Evolutionary conservation across 2,329 filamentous ascomycete species (phyloP).

Genomic region (Fusarium sp.): DNA sequence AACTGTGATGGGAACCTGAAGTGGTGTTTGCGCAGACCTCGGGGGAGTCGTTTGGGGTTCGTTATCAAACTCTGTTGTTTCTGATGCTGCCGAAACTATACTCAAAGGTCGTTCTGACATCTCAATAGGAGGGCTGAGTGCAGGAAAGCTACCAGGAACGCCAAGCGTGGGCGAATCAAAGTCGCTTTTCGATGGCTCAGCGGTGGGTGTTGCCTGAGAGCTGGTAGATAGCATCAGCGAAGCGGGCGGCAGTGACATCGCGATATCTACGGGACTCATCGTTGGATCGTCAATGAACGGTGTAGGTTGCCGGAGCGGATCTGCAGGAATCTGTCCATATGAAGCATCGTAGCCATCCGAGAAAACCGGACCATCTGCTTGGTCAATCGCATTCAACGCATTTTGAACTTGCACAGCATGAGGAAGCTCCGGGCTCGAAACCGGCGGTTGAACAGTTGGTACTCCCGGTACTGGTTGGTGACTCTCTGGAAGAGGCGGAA

Average conservation of each 20-base stretch:
- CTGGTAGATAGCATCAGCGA: constrained; percentile 33
- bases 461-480: constrained; percentile 12
- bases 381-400: constrained; percentile 28
- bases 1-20: constrained; percentile 44
- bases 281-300: constrained; percentile 37
- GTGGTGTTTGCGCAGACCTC: constrained; percentile 49
- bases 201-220: constrained; percentile 22
- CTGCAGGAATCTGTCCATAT: constrained; percentile 17
- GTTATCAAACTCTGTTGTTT: constrained; percentile 77
- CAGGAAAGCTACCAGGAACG: constrained; percentile 72
- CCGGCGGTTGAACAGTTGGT: constrained; percentile 5
- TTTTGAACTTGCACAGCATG: constrained; percentile 27
- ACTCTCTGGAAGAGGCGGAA: constrained; percentile 37
- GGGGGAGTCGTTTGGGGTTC: constrained; percentile 73
- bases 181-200: constrained; percentile 26
- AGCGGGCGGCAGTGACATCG: constrained; percentile 41
- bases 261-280: constrained; percentile 39
- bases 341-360: constrained; percentile 21
- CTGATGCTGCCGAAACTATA: constrained; percentile 69
- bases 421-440: constrained; percentile 1
- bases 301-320: constrained; percentile 27
- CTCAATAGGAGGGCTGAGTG: constrained; percentile 52
- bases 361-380: constrained; percentile 12
- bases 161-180: constrained; percentile 74
- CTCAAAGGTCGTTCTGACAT: constrained; percentile 66